Conservation (phyloP, 1,139 yeast genomes). For the Protomyces inundatus region DNA sequence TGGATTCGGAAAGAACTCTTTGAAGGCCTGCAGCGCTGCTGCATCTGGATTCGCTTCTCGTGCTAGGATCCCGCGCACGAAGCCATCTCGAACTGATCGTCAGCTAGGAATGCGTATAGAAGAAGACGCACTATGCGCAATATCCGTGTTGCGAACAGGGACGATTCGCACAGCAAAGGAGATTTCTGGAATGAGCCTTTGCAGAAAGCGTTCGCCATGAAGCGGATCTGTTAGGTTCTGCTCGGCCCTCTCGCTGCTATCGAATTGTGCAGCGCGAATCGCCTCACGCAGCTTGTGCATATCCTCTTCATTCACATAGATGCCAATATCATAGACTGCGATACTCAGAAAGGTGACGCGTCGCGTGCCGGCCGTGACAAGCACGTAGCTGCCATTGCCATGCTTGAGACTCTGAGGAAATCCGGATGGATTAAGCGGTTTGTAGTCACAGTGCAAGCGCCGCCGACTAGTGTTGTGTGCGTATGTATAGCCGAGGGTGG, state of each 20-base stretch:
- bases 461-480: background rate
- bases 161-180: conserved; percentile 67
- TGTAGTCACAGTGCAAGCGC: conserved; percentile 8
- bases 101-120: background rate
- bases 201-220: conserved; percentile 52
- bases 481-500: no score
- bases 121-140: conserved; percentile 50
- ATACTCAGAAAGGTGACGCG: conserved; percentile 14
- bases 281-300: background rate
- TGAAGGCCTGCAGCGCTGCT: conserved; percentile 6
- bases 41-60: conserved; percentile 13
- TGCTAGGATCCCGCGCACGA: conserved; percentile 64
- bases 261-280: background rate
- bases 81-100: conserved; percentile 62
- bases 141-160: conserved; percentile 86
- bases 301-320: conserved; percentile 4
- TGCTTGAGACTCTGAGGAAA: background rate
- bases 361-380: conserved; percentile 16
- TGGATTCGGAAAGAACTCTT: conserved; percentile 22
- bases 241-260: background rate
- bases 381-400: background rate
- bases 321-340: conserved; percentile 18
- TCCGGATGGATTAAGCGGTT: background rate
- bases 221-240: conserved; percentile 38
- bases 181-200: conserved; percentile 51